Percentiles rank a stretch among this genome's conserved stretches.
These are phyloP conservation scores for Osmozyma mogii DNA, from an alignment of 805 yeast genomes.

Conservation along the genomic window DNA sequence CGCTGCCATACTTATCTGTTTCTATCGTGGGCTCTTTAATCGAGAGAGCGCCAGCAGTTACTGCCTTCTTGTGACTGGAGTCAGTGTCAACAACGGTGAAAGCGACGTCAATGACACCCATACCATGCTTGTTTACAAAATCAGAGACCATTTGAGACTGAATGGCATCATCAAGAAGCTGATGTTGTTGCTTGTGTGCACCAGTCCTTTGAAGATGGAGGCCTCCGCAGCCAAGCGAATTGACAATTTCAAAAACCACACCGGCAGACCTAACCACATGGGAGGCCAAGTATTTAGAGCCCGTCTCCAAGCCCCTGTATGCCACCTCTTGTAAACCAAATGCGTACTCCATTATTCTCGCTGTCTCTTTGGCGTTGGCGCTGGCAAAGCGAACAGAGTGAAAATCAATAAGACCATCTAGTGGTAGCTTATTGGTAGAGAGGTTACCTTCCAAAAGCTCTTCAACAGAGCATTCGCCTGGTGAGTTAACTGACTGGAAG, in stretches of 20 bases:
- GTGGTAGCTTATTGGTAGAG: too few relatives aligned
- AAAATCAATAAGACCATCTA: conserved; percentile 41
- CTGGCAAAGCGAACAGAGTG: conserved; percentile 65
- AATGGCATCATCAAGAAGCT: conserved; percentile 3
- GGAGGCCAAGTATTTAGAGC: conserved; percentile 43
- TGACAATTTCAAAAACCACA: conserved; percentile 41
- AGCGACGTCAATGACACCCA: conserved; percentile 72
- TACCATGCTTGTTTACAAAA: conserved; percentile 50
- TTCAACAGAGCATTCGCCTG: too few relatives aligned
- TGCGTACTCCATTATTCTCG: conserved; percentile 43
- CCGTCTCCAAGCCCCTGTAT: conserved; percentile 61
- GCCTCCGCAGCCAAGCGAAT: conserved; percentile 6
- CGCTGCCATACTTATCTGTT: conserved; percentile 42
- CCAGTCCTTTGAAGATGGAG: neutral
- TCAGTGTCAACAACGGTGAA: conserved; percentile 51
- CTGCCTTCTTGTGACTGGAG: conserved; percentile 37
- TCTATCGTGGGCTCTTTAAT: conserved; percentile 18
- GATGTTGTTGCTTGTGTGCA: neutral
- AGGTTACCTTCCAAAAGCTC: too few relatives aligned
- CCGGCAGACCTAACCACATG: conserved; percentile 56
- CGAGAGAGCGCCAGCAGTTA: conserved; percentile 43
- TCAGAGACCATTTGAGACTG: conserved; percentile 12
- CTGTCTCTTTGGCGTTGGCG: conserved; percentile 62
- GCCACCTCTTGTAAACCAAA: conserved; percentile 64
- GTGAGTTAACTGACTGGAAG: too few relatives aligned